These are phyloP conservation scores for Geranium rotundifolium DNA, from an alignment of 345 rosid genomes.

Conservation along the genomic window DNA sequence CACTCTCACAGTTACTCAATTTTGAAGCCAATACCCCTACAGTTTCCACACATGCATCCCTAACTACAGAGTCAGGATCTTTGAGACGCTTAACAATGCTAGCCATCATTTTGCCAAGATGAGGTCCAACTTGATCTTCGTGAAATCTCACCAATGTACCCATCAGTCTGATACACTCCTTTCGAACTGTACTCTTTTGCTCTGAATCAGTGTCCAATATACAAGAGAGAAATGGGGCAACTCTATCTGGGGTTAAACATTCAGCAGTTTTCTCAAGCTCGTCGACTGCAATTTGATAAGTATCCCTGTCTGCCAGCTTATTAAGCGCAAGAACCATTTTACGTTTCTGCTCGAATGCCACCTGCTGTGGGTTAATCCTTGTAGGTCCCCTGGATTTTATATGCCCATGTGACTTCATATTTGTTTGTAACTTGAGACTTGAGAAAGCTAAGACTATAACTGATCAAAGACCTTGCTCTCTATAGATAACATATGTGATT, in stretches of 20 bases:
- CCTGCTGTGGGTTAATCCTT: slow-evolving; percentile 38
- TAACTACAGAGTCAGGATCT: slow-evolving; percentile 72
- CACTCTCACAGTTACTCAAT: slow-evolving; percentile 29
- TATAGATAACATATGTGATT: not conserved
- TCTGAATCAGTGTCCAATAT: slow-evolving; percentile 64
- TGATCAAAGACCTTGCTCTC: not conserved
- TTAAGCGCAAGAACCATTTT: slow-evolving; percentile 60
- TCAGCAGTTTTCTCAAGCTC: slow-evolving; percentile 72
- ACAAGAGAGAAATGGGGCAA: slow-evolving; percentile 68
- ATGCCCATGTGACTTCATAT: slow-evolving; percentile 35
- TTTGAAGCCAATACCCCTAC: slow-evolving; percentile 60
- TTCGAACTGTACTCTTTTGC: slow-evolving; percentile 53
- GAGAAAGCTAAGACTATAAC: not conserved
- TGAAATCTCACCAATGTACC: slow-evolving; percentile 51
- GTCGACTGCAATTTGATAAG: slow-evolving; percentile 61
- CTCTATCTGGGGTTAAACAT: slow-evolving; percentile 37
- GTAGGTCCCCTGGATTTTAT: slow-evolving; percentile 33
- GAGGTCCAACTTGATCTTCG: slow-evolving; percentile 31
- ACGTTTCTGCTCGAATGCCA: slow-evolving; percentile 53
- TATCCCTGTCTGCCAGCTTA: slow-evolving; percentile 88
- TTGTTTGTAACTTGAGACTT: not conserved
- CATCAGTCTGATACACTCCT: slow-evolving; percentile 63
- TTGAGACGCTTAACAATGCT: slow-evolving; percentile 77
- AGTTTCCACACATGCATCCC: slow-evolving; percentile 81
- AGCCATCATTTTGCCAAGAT: slow-evolving; percentile 58